Conservation (phyloP, 2,329 filamentous ascomycete genomes). For the Atkinsonella hypoxylon region DNA sequence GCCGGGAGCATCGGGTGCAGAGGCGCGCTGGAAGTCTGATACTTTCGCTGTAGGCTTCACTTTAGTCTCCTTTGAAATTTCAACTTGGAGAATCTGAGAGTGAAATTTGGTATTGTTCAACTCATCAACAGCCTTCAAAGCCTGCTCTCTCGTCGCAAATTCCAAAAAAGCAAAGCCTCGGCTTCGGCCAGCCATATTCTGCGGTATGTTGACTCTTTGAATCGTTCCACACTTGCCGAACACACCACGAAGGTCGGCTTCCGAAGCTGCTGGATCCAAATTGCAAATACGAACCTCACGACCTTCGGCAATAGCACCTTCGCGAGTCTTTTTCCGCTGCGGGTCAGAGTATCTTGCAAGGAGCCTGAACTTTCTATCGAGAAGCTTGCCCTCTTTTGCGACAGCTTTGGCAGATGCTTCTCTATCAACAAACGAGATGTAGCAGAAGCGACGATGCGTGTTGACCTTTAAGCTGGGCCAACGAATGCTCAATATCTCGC, state of each 20-base stretch:
- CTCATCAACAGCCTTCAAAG: constrained; percentile 50
- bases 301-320: constrained; percentile 73
- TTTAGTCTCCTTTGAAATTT: constrained; percentile 43
- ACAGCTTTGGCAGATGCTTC: constrained; percentile 61
- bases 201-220: constrained; percentile 58
- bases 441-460: constrained; percentile 84
- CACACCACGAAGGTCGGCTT: constrained; percentile 56
- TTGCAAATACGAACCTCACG: constrained; percentile 74
- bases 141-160: constrained; percentile 59
- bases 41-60: constrained; percentile 43
- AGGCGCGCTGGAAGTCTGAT: constrained; percentile 18
- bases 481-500: constrained; percentile 72
- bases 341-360: constrained; percentile 79
- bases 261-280: constrained; percentile 47
- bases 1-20: constrained; percentile 22
- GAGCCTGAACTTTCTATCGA: constrained; percentile 59
- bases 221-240: constrained; percentile 70
- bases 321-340: constrained; percentile 60
- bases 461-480: constrained; percentile 89
- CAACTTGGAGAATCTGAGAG: constrained; percentile 55
- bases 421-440: constrained; percentile 70
- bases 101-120: constrained; percentile 62
- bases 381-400: constrained; percentile 54
- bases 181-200: constrained; percentile 52
- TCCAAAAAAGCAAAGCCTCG: constrained; percentile 74